A percentile compares a stretch with the other conserved stretches of the same genome.
phyloP scores from a whole-genome alignment of 805 yeast species.

The Sugiyamaella chiloensis region DNA sequence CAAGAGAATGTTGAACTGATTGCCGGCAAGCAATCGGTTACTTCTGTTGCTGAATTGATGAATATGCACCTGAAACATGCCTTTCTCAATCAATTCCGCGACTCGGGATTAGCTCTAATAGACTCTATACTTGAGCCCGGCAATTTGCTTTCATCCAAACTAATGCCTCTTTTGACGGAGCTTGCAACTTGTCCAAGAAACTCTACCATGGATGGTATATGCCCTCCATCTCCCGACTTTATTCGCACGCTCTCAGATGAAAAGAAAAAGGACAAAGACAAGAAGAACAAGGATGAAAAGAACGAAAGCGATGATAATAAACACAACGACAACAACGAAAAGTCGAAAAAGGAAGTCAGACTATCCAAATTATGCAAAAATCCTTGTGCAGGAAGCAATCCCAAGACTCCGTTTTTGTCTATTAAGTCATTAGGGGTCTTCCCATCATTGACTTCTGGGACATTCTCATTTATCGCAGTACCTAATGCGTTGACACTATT shows the following conservation, averaged over 20 bases:
- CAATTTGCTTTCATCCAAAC: background rate
- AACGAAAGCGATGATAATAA: background rate
- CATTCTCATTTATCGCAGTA: slow-evolving; percentile 18
- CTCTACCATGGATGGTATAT: slow-evolving; percentile 12
- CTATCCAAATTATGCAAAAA: slow-evolving; percentile 19
- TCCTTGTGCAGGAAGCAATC: slow-evolving; percentile 15
- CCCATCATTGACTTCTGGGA: slow-evolving; percentile 3
- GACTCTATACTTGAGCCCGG: slow-evolving; percentile 21
- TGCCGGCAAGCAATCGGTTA: slow-evolving; percentile 8
- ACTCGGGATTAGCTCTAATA: slow-evolving; percentile 21
- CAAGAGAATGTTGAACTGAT: slow-evolving; percentile 18
- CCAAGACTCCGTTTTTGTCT: slow-evolving; percentile 1
- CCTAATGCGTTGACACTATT: slow-evolving; percentile 22
- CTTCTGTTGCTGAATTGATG: slow-evolving; percentile 25
- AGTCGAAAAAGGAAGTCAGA: background rate
- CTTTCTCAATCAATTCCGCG: slow-evolving; percentile 23
- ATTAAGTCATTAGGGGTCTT: background rate
- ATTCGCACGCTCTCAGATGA: background rate
- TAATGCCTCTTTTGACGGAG: slow-evolving; percentile 10
- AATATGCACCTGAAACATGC: slow-evolving; percentile 29
- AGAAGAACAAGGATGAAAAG: background rate
- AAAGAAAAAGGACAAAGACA: background rate
- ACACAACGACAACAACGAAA: slow-evolving; percentile 2
- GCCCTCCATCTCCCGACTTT: slow-evolving; percentile 26
- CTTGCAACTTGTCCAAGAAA: slow-evolving; percentile 25